phyloP scores from a whole-genome alignment of 345 rosid species.

The Arabis hirsuta region DNA sequence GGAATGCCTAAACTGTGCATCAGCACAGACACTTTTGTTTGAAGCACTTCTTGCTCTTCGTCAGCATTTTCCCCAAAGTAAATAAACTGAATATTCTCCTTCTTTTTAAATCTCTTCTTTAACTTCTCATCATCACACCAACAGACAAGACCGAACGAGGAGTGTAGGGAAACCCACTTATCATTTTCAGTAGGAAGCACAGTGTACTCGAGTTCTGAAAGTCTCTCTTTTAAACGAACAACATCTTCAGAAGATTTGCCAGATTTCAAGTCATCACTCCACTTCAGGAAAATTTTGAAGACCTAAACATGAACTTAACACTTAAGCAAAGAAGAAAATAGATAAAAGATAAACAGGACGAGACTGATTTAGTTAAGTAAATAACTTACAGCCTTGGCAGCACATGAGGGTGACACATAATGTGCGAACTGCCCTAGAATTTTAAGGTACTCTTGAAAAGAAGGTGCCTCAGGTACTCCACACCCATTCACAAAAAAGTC shows the following conservation, averaged over 20 bases:
- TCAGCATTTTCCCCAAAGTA: conserved; percentile 62
- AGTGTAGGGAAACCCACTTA: conserved; percentile 88
- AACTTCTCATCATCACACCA: conserved; percentile 83
- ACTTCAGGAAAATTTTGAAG: conserved; percentile 72
- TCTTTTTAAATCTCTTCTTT: conserved; percentile 61
- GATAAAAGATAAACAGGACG: conserved; percentile 10
- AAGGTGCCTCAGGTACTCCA: conserved; percentile 73
- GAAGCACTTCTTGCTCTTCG: conserved; percentile 58
- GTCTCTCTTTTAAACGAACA: conserved; percentile 58
- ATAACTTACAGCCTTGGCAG: conserved; percentile 72
- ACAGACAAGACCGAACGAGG: conserved; percentile 77
- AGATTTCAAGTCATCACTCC: conserved; percentile 73
- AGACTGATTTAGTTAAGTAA: conserved; percentile 3
- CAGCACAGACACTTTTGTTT: conserved; percentile 54
- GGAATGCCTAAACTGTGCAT: conserved; percentile 80
- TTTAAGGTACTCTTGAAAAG: conserved; percentile 59
- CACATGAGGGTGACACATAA: conserved; percentile 69
- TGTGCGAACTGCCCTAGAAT: conserved; percentile 68
- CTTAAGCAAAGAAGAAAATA: conserved; percentile 29
- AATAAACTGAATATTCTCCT: conserved; percentile 62
- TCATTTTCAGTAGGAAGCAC: conserved; percentile 75
- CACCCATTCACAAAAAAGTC: conserved; percentile 83
- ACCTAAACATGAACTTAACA: conserved; percentile 57
- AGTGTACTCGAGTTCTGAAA: conserved; percentile 59
- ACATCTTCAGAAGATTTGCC: conserved; percentile 67